Evolutionary conservation across 345 rosid species (phyloP).

Genomic region (Eucalyptus erythrocorys): DNA sequence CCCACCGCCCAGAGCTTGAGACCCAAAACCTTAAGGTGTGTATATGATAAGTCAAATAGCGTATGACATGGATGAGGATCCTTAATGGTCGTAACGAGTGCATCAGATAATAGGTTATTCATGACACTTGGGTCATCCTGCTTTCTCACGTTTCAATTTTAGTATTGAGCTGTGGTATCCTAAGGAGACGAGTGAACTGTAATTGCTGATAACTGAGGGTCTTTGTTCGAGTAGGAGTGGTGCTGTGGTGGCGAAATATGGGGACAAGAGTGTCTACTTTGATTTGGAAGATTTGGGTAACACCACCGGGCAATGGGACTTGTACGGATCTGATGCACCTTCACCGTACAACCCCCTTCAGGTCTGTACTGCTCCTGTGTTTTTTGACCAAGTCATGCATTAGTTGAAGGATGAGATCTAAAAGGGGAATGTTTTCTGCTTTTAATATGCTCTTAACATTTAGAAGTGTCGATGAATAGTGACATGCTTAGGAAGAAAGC

Average conservation of each 20-base stretch:
- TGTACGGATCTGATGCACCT: conserved; percentile 96
- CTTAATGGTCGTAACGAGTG: not conserved
- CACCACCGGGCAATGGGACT: conserved; percentile 95
- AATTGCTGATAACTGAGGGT: not conserved
- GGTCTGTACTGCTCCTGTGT: conserved; percentile 16
- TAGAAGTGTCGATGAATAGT: not conserved
- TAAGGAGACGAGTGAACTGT: not conserved
- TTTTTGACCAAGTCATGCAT: not conserved
- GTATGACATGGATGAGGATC: not conserved
- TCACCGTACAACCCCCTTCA: conserved; percentile 93
- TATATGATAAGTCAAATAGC: not conserved
- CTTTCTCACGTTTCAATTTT: not conserved
- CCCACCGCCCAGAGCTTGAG: conserved; percentile 48
- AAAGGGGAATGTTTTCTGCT: not conserved
- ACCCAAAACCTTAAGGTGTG: conserved; percentile 40
- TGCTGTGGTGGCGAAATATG: conserved; percentile 79
- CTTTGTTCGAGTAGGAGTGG: conserved; percentile 19
- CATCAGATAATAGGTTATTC: not conserved
- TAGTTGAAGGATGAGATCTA: not conserved
- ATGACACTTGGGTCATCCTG: not conserved
- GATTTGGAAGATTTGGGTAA: conserved; percentile 95
- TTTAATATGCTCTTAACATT: not conserved
- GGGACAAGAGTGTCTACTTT: conserved; percentile 95
- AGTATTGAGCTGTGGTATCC: not conserved
- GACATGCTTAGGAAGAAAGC: not conserved